Percentiles rank a stretch among this genome's conserved stretches.
Evolutionary conservation across 176 grass and related monocot genomes (phyloP).

Genomic region (Cocos nucifera): DNA sequence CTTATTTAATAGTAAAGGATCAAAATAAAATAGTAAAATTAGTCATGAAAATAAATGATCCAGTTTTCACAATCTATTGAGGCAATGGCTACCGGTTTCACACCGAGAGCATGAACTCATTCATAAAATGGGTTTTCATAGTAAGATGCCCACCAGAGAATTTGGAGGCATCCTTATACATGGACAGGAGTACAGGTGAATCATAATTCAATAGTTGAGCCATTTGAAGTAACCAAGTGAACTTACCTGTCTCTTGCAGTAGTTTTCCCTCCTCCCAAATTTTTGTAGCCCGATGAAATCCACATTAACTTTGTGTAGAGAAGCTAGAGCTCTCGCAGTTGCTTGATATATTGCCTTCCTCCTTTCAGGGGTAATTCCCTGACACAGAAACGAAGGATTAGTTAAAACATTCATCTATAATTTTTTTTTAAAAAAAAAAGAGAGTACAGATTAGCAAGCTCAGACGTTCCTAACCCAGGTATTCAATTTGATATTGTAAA

Average conservation of each 20-base stretch:
- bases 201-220: neutral
- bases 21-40: no score
- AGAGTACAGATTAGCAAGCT: neutral
- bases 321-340: constrained; percentile 55
- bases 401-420: neutral
- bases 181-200: no score
- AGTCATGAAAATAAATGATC: no score
- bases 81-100: no score
- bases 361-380: constrained; percentile 53
- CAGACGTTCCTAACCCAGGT: no score
- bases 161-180: no score
- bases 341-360: constrained; percentile 56
- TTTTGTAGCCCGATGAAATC: constrained; percentile 71
- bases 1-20: no score
- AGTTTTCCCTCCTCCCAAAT: constrained; percentile 79
- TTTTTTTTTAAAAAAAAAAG: neutral
- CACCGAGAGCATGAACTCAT: no score
- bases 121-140: no score
- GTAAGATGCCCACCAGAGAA: no score
- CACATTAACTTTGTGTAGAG: constrained; percentile 65
- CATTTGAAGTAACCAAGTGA: neutral
- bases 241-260: constrained; percentile 91
- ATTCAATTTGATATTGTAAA: no score
- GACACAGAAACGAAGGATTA: constrained; percentile 5
- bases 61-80: no score